Base-by-base conservation (phyloP, 2,329 filamentous ascomycete genomes). In the Penicillium janthinellum region DNA sequence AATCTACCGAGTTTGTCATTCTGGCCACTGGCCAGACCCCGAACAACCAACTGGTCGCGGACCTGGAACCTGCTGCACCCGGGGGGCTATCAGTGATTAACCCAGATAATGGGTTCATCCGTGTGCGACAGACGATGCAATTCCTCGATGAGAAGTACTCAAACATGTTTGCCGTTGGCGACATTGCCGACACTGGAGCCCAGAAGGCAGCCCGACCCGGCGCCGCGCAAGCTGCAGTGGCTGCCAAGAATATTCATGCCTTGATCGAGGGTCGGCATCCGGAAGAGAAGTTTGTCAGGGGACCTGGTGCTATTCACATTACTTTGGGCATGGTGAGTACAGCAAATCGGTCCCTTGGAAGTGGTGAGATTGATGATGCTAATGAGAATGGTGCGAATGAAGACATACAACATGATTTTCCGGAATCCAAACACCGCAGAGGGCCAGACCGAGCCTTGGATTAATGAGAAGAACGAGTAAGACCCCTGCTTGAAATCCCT, bases 11-110 rank as follows among this genome's bases (percentile, higher is more conserved):
- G 73, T 80, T 74, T 67, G 80, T 71, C 47, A 80, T 83, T 28
- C 67, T 78, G 1, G 81, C 79, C 3, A 83, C 78, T 0, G 81
- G 81, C 3, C 81, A 83, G 67, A 78, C 67, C n/a, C 78, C 81
- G 0, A 81, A 81, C 42, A 81, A 79, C 12, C 63, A 70, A 14
- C 68, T 81, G 5, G 56, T 83, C 6, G 50, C 65, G 2, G 54
- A 69, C 5, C 57, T 81, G 2, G 65, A 71, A 1, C 64, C 74
- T 1, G 68, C 69, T 0, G 53, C 51, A 0, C 35, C 67, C 0
- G 56, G 54, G 1, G 28, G 49, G 0, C 61, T 64, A 7, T 70
- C 70, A 1, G 58, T 76, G 1, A 56, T 75, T 3, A 77, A 76
- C 59, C 73, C 71, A 0, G 63, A 70, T 1, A 75, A 75, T 54